Conservation (phyloP, 2,329 filamentous ascomycete genomes). For the Xylariaceae sp. region DNA sequence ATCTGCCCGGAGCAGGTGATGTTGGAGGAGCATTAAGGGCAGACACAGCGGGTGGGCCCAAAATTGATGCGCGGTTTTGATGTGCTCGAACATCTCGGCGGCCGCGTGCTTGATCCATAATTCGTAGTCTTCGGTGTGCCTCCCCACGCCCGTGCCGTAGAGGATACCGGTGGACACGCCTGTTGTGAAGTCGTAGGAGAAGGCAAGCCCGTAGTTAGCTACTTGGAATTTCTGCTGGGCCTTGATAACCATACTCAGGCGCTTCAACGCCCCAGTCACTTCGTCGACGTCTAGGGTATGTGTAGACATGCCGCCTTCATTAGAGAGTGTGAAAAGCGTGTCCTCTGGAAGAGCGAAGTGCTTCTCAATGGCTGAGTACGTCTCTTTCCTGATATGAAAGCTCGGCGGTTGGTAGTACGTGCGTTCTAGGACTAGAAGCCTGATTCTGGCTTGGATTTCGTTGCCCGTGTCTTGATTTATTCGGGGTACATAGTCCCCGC, state of each 20-base stretch:
- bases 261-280: not conserved
- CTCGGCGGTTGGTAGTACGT: constrained; percentile 4
- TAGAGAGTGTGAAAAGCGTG: constrained; percentile 4
- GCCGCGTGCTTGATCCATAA: not conserved
- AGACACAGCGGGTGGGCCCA: constrained; percentile 8
- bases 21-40: constrained; percentile 2
- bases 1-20: constrained; percentile 11
- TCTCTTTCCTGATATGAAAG: constrained; percentile 6
- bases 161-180: constrained; percentile 5
- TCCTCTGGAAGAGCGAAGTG: constrained; percentile 3
- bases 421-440: constrained; percentile 6
- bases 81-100: constrained; percentile 10
- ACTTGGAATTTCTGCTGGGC: constrained; percentile 10
- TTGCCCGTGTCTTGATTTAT: not conserved
- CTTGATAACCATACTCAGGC: constrained; percentile 8
- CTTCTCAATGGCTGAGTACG: constrained; percentile 8
- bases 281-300: constrained; percentile 6
- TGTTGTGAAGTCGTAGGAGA: constrained; percentile 6
- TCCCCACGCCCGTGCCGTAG: constrained; percentile 9
- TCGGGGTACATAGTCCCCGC: not conserved
- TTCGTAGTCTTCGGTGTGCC: not conserved
- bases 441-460: not conserved
- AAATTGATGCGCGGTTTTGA: constrained; percentile 2
- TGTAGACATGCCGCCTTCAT: constrained; percentile 4
- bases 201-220: constrained; percentile 10